Evolutionary conservation across 78 protist genomes (phyloP), one percentile per base, ranked within the genome.

Genomic region (Dictyostelium capitatum): DNA sequence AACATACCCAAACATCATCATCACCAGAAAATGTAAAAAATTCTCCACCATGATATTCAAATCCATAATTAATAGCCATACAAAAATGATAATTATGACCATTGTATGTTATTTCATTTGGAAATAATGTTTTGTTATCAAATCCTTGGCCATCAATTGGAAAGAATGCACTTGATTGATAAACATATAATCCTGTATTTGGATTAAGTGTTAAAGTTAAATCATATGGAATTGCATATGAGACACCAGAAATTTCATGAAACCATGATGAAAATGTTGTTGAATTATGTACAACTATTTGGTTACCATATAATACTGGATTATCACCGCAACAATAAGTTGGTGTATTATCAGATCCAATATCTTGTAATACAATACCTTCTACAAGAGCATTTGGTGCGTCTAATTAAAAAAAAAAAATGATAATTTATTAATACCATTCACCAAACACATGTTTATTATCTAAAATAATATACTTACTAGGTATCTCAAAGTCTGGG

Each of bases 11-110:
- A 67, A 87, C 82, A 54, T 83, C 95, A 51, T 62, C 95, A 54
- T 90, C 81, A 10, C 95, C 95, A 47, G 95, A 28, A 25, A 87
- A 87, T n/a, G 81, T 87, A 6, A 74, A 67, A 50, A 51, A 79
- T 43, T 46, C 59, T 17, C 83, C 79, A 20, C 70, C 54, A 14
- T 30, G 28, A 70, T 37, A 87, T 3, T 50, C 20, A 19, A 46
- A 87, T 20, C 83, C 23, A 56, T n/a, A 37, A 23, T 79, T 84
- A 69, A 83, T 67, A 10, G n/a, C 43, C 59, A 65, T 28, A 32
- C 90, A 62, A 50, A 73, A 47, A 50, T 74, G 53, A 43, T 37
- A 57, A 17, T 87, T 41, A 19, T 79, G 83, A 4, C 30, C 43
- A 32, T 43, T 43, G 8, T 72, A 72, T 4, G 50, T 32, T 0